These are phyloP conservation scores for Paxillus rubicundulus DNA, from an alignment of 768 basidiomycete species.

Conservation along the genomic window DNA sequence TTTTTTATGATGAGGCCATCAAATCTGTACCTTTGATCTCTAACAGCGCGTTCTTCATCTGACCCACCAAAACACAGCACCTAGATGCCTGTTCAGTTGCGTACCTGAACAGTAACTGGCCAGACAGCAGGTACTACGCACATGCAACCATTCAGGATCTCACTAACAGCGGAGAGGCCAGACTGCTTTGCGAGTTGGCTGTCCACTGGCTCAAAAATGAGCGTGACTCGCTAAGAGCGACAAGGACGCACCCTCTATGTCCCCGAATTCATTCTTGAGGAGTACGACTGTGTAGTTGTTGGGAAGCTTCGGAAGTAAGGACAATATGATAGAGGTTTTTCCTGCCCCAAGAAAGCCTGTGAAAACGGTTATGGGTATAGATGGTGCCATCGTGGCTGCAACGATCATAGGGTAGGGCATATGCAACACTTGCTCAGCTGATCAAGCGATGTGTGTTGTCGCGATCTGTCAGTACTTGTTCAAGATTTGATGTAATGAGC, in stretches of 20 bases:
- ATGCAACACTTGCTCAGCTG: not conserved
- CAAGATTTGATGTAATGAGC: too few species aligned
- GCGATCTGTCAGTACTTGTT: too few species aligned
- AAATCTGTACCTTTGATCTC: constrained; percentile 73
- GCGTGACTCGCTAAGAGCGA: not conserved
- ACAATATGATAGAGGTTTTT: constrained; percentile 79
- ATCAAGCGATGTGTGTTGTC: too few species aligned
- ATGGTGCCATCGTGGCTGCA: constrained; percentile 8
- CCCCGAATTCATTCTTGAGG: constrained; percentile 96
- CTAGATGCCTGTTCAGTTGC: constrained; percentile 35
- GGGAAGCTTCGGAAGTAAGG: constrained; percentile 77
- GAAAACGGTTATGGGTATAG: constrained; percentile 84
- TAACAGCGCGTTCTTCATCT: constrained; percentile 86
- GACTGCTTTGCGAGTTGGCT: constrained; percentile 87
- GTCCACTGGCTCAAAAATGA: constrained; percentile 58
- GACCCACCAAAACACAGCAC: constrained; percentile 92
- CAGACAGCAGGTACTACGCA: constrained; percentile 29
- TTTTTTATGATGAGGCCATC: not conserved
- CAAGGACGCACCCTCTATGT: constrained; percentile 67
- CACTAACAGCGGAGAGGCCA: constrained; percentile 81
- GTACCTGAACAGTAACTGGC: not conserved
- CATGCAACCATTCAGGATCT: constrained; percentile 97
- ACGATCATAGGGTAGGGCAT: too few species aligned
- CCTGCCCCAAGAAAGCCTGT: constrained; percentile 91
- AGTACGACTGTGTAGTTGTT: constrained; percentile 86